phyloP scores from a whole-genome alignment of 2,329 filamentous ascomycete genomes.

The Fusarium avenaceum region DNA sequence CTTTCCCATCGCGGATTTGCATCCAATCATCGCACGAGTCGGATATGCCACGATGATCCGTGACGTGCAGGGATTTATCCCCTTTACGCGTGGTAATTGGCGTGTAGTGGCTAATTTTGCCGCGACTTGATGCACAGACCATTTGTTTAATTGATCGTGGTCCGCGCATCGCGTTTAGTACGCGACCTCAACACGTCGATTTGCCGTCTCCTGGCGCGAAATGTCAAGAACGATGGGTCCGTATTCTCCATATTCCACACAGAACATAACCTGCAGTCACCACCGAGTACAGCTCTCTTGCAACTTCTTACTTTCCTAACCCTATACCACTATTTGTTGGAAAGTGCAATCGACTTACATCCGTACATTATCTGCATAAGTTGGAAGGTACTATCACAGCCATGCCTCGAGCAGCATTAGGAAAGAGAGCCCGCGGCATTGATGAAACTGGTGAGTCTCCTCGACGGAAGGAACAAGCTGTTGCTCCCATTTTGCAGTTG shows the following conservation, averaged over 20 bases:
- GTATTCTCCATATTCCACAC: slow-evolving; percentile 36
- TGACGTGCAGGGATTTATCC: background rate
- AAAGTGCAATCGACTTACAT: slow-evolving; percentile 40
- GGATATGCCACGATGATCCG: slow-evolving; percentile 6
- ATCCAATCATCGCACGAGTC: slow-evolving; percentile 35
- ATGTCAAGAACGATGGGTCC: slow-evolving; percentile 29
- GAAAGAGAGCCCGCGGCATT: slow-evolving; percentile 54
- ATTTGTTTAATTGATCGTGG: slow-evolving; percentile 48
- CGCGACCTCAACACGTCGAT: slow-evolving; percentile 50
- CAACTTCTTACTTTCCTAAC: slow-evolving; percentile 36
- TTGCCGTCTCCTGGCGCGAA: slow-evolving; percentile 43
- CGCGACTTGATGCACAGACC: slow-evolving; percentile 45
- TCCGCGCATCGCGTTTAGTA: slow-evolving; percentile 51
- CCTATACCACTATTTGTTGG: slow-evolving; percentile 36
- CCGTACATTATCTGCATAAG: slow-evolving; percentile 23
- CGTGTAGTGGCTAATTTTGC: slow-evolving; percentile 30
- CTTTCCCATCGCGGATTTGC: slow-evolving; percentile 9
- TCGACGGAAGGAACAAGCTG: slow-evolving; percentile 12
- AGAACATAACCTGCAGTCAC: slow-evolving; percentile 40
- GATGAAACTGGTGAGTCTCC: slow-evolving; percentile 51
- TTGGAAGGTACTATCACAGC: slow-evolving; percentile 34
- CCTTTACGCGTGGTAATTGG: slow-evolving; percentile 18
- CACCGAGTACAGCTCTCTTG: slow-evolving; percentile 30
- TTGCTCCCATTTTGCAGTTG: slow-evolving; percentile 9
- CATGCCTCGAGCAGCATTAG: slow-evolving; percentile 52